phyloP scores from a whole-genome alignment of 2,329 filamentous ascomycete species.

The Paradendryphiella salina region DNA sequence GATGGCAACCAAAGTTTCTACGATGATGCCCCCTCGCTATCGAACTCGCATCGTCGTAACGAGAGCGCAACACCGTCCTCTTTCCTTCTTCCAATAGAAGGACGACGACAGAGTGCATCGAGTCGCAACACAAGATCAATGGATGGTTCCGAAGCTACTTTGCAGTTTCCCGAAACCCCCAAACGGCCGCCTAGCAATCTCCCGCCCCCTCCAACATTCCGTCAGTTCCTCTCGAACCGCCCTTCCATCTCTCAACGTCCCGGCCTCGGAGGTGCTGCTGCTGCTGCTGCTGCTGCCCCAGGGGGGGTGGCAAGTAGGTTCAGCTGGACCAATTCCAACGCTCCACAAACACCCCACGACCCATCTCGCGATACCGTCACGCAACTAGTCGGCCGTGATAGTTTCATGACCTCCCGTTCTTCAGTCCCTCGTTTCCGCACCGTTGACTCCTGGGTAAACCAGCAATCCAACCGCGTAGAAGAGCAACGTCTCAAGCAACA shows the following conservation, averaged over 20 bases:
- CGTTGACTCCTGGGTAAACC: slow-evolving; percentile 48
- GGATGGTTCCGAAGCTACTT: slow-evolving; percentile 26
- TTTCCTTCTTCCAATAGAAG: slow-evolving; percentile 35
- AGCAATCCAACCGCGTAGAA: slow-evolving; percentile 46
- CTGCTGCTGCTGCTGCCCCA: slow-evolving; percentile 9
- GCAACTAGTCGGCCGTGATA: slow-evolving; percentile 36
- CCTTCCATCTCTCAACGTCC: slow-evolving; percentile 38
- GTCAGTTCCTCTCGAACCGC: slow-evolving; percentile 46
- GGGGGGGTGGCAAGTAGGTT: slow-evolving; percentile 40
- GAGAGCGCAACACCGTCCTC: slow-evolving; percentile 41
- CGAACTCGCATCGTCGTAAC: slow-evolving; percentile 36
- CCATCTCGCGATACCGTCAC: slow-evolving; percentile 32
- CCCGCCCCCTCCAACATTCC: slow-evolving; percentile 45
- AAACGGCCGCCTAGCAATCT: slow-evolving; percentile 21
- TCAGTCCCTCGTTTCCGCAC: slow-evolving; percentile 48
- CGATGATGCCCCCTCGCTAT: slow-evolving; percentile 28
- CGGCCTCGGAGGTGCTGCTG: slow-evolving; percentile 26
- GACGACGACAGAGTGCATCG: slow-evolving; percentile 32
- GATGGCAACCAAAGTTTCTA: slow-evolving; percentile 30
- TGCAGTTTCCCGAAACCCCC: slow-evolving; percentile 28
- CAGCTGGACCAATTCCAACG: slow-evolving; percentile 49
- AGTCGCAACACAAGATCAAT: slow-evolving; percentile 41
- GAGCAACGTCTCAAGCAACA: slow-evolving; percentile 43
- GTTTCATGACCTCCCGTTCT: slow-evolving; percentile 43
- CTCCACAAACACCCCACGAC: slow-evolving; percentile 46